Evolutionary conservation across 2,329 filamentous ascomycete species (phyloP).

Genomic region (Diplodia sapinea): DNA sequence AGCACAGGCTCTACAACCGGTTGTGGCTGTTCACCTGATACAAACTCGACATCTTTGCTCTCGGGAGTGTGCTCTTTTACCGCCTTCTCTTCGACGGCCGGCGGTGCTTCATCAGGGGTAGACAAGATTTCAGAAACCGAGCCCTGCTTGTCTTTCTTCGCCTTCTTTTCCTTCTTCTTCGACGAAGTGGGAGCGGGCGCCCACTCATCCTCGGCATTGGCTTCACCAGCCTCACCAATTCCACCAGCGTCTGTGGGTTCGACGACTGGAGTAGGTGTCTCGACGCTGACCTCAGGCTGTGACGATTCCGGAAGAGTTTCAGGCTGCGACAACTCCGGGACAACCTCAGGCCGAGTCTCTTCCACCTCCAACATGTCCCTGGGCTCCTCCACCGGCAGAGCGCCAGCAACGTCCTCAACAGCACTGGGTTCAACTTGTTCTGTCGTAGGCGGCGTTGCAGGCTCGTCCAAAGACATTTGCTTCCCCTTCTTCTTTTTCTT

Average conservation of each 20-base stretch:
- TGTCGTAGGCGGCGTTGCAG: not conserved
- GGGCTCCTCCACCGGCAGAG: not conserved
- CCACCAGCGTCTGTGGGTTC: not conserved
- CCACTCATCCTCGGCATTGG: conserved; percentile 16
- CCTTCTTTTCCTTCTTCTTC: conserved; percentile 37
- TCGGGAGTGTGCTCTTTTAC: not conserved
- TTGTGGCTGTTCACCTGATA: not conserved
- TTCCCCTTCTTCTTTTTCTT: conserved; percentile 27
- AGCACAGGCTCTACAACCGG: not conserved
- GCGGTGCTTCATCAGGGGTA: not conserved
- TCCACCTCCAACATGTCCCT: not conserved
- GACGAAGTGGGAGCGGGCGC: not conserved
- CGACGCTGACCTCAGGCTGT: not conserved
- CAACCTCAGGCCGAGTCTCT: too few relatives aligned
- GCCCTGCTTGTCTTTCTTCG: conserved; percentile 39
- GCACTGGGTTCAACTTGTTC: not conserved
- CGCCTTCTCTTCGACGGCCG: not conserved
- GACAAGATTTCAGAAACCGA: conserved; percentile 10
- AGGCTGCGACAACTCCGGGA: not conserved
- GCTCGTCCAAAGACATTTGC: conserved; percentile 26
- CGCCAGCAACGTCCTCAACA: not conserved
- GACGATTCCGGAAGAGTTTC: not conserved
- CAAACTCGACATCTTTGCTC: not conserved
- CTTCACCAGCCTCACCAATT: conserved; percentile 12
- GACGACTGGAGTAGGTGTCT: not conserved